Evolutionary conservation across 1,284 basidiomycete species (phyloP).

Genomic region (Cryptococcus hybrid): DNA sequence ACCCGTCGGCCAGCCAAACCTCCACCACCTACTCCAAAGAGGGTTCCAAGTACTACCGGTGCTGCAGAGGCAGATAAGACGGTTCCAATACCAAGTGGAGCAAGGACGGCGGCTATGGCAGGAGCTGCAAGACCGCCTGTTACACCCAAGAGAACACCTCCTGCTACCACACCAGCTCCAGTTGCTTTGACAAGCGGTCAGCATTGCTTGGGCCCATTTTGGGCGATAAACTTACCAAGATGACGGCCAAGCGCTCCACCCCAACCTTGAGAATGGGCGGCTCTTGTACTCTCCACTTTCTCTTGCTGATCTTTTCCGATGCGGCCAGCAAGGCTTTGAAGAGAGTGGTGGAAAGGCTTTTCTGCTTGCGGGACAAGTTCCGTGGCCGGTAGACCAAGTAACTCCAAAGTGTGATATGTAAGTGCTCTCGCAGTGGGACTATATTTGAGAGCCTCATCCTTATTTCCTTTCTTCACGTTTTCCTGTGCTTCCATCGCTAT

Average conservation of each 20-base stretch:
- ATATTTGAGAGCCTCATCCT: constrained; percentile 34
- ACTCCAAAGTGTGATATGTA: constrained; percentile 36
- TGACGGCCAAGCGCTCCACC: constrained; percentile 51
- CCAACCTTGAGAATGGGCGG: constrained; percentile 51
- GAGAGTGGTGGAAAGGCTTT: constrained; percentile 44
- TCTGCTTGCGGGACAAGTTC: constrained; percentile 45
- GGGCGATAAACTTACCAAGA: constrained; percentile 28
- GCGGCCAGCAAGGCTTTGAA: constrained; percentile 47
- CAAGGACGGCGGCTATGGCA: constrained; percentile 53
- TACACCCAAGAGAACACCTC: constrained; percentile 53
- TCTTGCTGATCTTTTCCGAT: constrained; percentile 15
- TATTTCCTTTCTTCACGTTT: constrained; percentile 19
- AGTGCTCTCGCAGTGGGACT: constrained; percentile 47
- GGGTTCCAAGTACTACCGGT: constrained; percentile 54
- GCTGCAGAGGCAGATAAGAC: constrained; percentile 51
- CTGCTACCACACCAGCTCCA: constrained; percentile 52
- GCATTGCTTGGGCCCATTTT: neutral
- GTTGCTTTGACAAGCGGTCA: constrained; percentile 40
- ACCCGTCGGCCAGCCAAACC: constrained; percentile 55
- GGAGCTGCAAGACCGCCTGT: constrained; percentile 58
- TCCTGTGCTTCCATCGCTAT: constrained; percentile 22
- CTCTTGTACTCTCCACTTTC: constrained; percentile 47
- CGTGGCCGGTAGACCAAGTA: constrained; percentile 40
- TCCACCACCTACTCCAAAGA: constrained; percentile 56
- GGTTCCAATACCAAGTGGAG: constrained; percentile 50